A percentile compares a stretch with the other conserved stretches of the same genome.
phyloP scores from a whole-genome alignment of 148 eudicot genomes.

The Chenopodium berlandieri region DNA sequence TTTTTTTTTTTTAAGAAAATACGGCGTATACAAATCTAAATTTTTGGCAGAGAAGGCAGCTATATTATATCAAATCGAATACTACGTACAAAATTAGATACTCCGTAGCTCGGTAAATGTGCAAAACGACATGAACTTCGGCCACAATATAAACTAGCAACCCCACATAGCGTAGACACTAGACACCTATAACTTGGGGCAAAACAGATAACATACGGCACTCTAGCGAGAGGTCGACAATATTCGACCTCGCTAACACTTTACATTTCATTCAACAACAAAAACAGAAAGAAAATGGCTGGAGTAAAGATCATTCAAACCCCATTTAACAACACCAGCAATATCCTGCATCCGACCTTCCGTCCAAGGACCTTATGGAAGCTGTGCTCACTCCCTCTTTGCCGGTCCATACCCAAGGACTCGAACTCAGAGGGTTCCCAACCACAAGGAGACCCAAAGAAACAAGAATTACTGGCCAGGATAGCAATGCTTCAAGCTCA shows the following conservation, averaged over 20 bases:
- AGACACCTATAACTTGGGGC: not conserved
- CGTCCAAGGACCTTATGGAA: conserved; percentile 24
- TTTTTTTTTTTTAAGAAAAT: too few relatives aligned
- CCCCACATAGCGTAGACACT: not conserved
- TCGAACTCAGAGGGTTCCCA: conserved; percentile 32
- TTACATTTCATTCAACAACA: not conserved
- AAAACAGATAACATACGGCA: conserved; percentile 1
- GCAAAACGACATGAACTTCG: not conserved
- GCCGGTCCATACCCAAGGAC: conserved; percentile 44
- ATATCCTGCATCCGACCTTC: conserved; percentile 28
- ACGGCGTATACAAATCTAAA: too few relatives aligned
- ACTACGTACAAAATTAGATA: too few relatives aligned
- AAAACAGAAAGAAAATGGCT: conserved; percentile 36
- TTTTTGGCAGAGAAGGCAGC: too few relatives aligned
- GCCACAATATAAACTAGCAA: not conserved
- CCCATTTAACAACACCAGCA: conserved; percentile 38
- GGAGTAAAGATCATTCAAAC: conserved; percentile 54
- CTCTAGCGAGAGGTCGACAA: not conserved
- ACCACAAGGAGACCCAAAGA: conserved; percentile 56
- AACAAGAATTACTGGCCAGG: conserved; percentile 71
- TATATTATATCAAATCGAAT: too few relatives aligned
- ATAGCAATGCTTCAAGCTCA: conserved; percentile 82
- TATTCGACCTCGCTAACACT: not conserved
- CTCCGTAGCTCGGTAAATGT: too few relatives aligned
- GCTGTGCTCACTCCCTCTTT: conserved; percentile 29